Base-by-base conservation (phyloP, 495 filamentous ascomycete species). In the Tuber melanosporum region DNA sequence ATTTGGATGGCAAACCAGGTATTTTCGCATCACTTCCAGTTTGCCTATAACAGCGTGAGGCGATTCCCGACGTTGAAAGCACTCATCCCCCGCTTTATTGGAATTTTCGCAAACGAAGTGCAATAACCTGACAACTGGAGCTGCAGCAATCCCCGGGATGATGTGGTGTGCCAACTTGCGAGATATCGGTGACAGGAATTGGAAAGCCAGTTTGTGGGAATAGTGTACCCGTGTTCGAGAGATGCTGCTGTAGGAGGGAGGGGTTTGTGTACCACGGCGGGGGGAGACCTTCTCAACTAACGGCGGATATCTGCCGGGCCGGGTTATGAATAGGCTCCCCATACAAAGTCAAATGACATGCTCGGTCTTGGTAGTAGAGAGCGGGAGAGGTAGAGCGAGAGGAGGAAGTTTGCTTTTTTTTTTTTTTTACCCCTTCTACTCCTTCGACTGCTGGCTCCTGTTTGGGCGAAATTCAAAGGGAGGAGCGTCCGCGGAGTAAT, bases 31-130 rank as follows among this genome's bases (percentile, higher is more conserved):
- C 15, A 62, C 57, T 19, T 36, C 57, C 57, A 66, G 36, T 36
- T 19, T 36, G 26, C 57, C 57, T 26, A 17, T 4, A 66, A 66
- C 5, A 36, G 3, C 26, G 15, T 36, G 12, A 36, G 57, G 26
- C 4, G 26, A 14, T 36, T 17, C 15, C 57, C 57, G 26, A 36
- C 17, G 32, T 19, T 3, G 26, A 36, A 66, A 19, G 26, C 1
- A 36, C 57, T 3, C 1, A 66, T 66, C 57, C 57, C 57, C 26
- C 26, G 57, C 26, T 66, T 36, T 2, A 14, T 7, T 66, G 1
- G 57, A 66, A 66, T 17, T 32, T 66, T 66, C 26, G 57, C 52
- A 57, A 57, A 66, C 57, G 26, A 66, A 66, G 26, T 66, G 57
- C 14, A 36, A 36, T 66, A 66, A 66, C 2, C 26, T 36, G 57